Percentiles rank a stretch among this genome's conserved stretches.
Conservation (phyloP, 768 basidiomycete genomes). For the Boletus rubescentipes region DNA sequence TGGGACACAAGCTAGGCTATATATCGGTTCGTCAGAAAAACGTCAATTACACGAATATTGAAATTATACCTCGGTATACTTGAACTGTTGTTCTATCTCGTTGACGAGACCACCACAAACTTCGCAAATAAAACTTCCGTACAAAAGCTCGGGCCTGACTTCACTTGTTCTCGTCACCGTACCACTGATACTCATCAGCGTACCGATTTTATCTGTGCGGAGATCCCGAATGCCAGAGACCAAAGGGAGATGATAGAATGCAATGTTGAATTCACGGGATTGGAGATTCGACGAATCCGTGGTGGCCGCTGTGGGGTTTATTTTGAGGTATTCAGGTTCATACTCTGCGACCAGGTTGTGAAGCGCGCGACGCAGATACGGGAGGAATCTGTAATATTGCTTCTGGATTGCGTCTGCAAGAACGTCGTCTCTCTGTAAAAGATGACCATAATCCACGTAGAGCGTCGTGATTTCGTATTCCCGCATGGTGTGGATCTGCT, state of each 20-base stretch:
- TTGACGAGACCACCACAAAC: constrained; percentile 82
- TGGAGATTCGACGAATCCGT: constrained; percentile 86
- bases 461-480: constrained; percentile 94
- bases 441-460: constrained; percentile 93
- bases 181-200: constrained; percentile 91
- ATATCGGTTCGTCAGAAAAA: background rate
- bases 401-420: constrained; percentile 91
- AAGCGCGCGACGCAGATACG: constrained; percentile 89
- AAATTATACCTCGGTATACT: constrained; percentile 85
- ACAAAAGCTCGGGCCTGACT: constrained; percentile 92
- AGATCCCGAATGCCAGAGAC: constrained; percentile 94
- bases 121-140: constrained; percentile 91
- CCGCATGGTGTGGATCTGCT: constrained; percentile 94
- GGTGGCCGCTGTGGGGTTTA: constrained; percentile 86
- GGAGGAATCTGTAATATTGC: constrained; percentile 96
- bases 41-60: background rate
- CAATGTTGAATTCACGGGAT: constrained; percentile 91
- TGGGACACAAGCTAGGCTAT: constrained; percentile 91
- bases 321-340: constrained; percentile 93
- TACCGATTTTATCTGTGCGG: constrained; percentile 90
- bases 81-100: constrained; percentile 99
- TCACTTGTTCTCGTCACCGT: constrained; percentile 98
- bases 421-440: constrained; percentile 87
- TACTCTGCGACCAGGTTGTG: constrained; percentile 86
- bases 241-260: constrained; percentile 92